phyloP scores from a whole-genome alignment of 805 yeast genomes.

The Lachancea meyersii region DNA sequence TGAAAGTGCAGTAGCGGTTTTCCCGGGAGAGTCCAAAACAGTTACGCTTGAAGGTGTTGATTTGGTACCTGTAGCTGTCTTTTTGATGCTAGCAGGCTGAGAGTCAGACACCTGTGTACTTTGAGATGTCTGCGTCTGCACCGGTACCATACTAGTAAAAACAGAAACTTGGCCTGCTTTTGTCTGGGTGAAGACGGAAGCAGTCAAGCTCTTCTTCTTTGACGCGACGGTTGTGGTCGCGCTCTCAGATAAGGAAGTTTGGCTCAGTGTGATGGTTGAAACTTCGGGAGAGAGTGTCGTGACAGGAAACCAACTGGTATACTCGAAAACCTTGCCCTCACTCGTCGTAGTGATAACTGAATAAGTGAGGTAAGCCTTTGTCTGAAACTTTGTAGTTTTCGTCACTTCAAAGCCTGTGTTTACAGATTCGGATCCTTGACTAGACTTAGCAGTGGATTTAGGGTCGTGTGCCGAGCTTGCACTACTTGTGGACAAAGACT shows the following conservation, averaged over 20 bases:
- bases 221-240: background rate
- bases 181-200: constrained; percentile 18
- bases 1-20: background rate
- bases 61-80: background rate
- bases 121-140: background rate
- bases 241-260: background rate
- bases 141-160: constrained; percentile 26
- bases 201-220: background rate
- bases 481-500: background rate
- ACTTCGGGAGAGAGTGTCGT: constrained; percentile 6
- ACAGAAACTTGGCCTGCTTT: constrained; percentile 20
- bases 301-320: constrained; percentile 17
- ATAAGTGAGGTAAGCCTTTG: background rate
- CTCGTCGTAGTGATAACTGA: constrained; percentile 13
- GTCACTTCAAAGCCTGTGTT: background rate
- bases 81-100: background rate
- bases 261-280: background rate
- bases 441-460: background rate
- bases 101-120: background rate
- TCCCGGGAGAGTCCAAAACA: background rate
- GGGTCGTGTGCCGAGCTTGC: background rate
- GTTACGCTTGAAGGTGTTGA: background rate
- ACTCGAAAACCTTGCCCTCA: constrained; percentile 16
- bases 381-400: background rate
- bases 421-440: background rate